phyloP scores from a whole-genome alignment of 495 filamentous ascomycete genomes.

The Penicillium waksmanii region DNA sequence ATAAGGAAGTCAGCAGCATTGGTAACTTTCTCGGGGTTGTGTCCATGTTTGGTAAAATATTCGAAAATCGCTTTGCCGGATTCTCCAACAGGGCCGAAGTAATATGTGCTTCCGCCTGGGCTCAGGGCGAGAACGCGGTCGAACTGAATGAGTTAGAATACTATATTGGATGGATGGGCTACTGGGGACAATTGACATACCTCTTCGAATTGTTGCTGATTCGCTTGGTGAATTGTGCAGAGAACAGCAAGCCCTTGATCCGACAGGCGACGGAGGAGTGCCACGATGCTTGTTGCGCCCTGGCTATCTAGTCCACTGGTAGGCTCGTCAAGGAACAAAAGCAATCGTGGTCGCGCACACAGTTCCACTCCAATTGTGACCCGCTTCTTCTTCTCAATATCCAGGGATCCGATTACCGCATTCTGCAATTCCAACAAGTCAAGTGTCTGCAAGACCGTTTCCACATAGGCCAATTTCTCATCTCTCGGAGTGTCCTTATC shows the following conservation, averaged over 20 bases:
- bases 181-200: slow-evolving; percentile 7
- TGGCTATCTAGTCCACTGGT: slow-evolving; percentile 77
- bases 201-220: slow-evolving; percentile 84
- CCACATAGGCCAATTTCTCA: slow-evolving; percentile 83
- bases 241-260: slow-evolving; percentile 65
- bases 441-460: slow-evolving; percentile 75
- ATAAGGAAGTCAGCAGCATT: slow-evolving; percentile 89
- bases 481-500: slow-evolving; percentile 62
- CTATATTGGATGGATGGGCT: slow-evolving; percentile 61
- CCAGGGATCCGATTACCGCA: slow-evolving; percentile 77
- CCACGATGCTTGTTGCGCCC: slow-evolving; percentile 71
- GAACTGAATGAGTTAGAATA: slow-evolving; percentile 66
- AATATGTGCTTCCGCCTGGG: slow-evolving; percentile 65
- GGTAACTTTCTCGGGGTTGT: slow-evolving; percentile 43
- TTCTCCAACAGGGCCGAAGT: slow-evolving; percentile 70
- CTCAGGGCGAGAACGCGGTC: slow-evolving; percentile 70
- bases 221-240: slow-evolving; percentile 72
- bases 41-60: slow-evolving; percentile 57
- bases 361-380: slow-evolving; percentile 85
- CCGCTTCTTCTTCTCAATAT: slow-evolving; percentile 63
- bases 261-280: slow-evolving; percentile 71
- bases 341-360: slow-evolving; percentile 70
- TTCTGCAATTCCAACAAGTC: slow-evolving; percentile 84
- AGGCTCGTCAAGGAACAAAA: slow-evolving; percentile 75
- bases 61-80: slow-evolving; percentile 50